A percentile compares a stretch with the other conserved stretches of the same genome.
Conservation (phyloP, 2,329 filamentous ascomycete genomes). For the Dendrostoma leiphaemia region DNA sequence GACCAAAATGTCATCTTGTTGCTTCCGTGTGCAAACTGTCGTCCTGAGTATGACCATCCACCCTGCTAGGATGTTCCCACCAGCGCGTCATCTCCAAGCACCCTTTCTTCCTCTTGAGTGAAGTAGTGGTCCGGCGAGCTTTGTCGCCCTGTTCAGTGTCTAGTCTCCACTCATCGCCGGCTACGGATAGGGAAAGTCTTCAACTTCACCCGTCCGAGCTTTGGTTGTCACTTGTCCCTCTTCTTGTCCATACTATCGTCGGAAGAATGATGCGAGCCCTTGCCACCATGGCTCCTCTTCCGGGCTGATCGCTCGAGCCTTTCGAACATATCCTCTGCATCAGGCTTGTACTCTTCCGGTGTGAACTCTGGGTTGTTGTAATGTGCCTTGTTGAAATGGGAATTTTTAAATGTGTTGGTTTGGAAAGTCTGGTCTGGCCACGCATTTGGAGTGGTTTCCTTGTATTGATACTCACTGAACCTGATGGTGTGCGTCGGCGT, state of each 20-base stretch:
- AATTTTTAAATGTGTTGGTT: conserved; percentile 64
- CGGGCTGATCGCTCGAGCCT: conserved; percentile 5
- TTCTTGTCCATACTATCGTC: conserved; percentile 2
- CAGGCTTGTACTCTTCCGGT: conserved; percentile 50
- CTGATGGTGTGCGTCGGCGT: conserved; percentile 39
- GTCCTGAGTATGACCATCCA: too few relatives aligned
- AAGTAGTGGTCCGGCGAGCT: too few relatives aligned
- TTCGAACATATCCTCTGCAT: conserved; percentile 30
- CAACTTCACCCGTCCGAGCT: not conserved
- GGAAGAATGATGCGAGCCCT: conserved; percentile 2
- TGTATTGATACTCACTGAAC: conserved; percentile 55
- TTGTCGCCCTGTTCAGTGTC: not conserved
- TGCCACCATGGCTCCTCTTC: conserved; percentile 16
- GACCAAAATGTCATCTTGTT: not conserved
- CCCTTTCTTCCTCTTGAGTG: too few relatives aligned
- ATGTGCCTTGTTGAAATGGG: conserved; percentile 65
- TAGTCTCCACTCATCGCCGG: not conserved
- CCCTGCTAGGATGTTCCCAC: not conserved
- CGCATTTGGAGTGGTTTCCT: conserved; percentile 28
- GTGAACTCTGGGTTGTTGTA: conserved; percentile 64
- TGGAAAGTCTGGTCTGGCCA: conserved; percentile 46
- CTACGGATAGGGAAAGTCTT: not conserved
- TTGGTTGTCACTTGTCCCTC: conserved; percentile 8
- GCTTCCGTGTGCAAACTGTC: not conserved
- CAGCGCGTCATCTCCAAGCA: too few relatives aligned